Evolutionary conservation across 1,139 yeast species (phyloP), one percentile per base, ranked within the genome.

Genomic region (Chernovozyma sophiae-reginae): DNA sequence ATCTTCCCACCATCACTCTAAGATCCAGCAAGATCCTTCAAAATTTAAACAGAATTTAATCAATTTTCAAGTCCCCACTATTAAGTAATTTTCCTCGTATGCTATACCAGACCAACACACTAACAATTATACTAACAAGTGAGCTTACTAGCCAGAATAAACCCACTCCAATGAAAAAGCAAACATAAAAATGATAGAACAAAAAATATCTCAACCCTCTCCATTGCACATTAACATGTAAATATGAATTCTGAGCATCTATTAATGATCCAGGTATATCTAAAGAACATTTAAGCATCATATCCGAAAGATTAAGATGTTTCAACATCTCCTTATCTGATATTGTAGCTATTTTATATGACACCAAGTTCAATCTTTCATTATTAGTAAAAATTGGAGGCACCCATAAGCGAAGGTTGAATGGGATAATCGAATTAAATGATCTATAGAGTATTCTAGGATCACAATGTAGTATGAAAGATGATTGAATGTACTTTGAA

Each of bases 121-220:
- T 55, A 13, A 63, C 60, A 7, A 58, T 13, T 14, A 60, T 24
- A 33, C 68, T 56, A 24, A 59, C 41, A 13, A 45, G 25, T 5
- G 68, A 56, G 40, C 77, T 57, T 32, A 65, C 39, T 13, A 42
- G 37, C 81, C 85, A 81, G 44, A 81, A 72, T 1, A 66, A 24
- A 0, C 55, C 39, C 1, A 74, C 72, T 1, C 86, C 87, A 8
- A 73, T 28, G 1, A 73, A n/a, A 40, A 78, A 68, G 35, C 76
- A 68, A 0, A 64, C 37, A 13, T 61, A 50, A 38, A 72, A 74
- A 51, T 78, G 74, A 34, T 71, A 62, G 38, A 70, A 72, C 52
- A 83, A 52, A 42, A 77, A 72, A 53, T 72, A 79, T 26, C 86
- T 59, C 34, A 82, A 53, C 0, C 90, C 90, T 15, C 56, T 59